Base-by-base conservation (phyloP, 2,329 filamentous ascomycete genomes). In the Calonectria leucothoes region DNA sequence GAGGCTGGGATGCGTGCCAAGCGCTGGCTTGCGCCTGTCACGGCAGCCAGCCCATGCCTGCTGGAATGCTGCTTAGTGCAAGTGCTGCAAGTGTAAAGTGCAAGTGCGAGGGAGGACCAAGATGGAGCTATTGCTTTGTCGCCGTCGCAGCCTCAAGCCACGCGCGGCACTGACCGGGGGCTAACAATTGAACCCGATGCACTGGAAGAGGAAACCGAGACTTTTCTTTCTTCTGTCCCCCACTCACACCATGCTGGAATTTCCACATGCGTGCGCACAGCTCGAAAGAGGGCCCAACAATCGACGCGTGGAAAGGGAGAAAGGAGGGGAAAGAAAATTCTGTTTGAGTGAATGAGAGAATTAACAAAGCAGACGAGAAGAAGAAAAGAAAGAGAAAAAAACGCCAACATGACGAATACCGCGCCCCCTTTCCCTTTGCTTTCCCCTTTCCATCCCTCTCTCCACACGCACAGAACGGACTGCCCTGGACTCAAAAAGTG, bases 1-100 rank as follows among this genome's bases (percentile, higher is more conserved):
- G 63, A 66, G 63, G 63, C 35, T 71, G 69, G 63, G 59, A 25
- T 35, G 17, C 59, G 31, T 70, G 48, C 59, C 57, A 70, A 27
- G 39, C 67, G 45, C 57, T 31, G 27, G 57, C 37, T 27, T 20
- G 39, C 14, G 23, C 12, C 35, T 65, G 59, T 65, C 59, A 52
- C 69, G 14, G 69, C 27, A 25, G 20, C 31, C 31, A 7, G 35
- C 31, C 25, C 31, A 48, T 45, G 37, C 66, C 51, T 39, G 27
- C 55, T 69, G 55, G 66, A 57, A 39, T 39, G 31, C n/a, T 23
- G 14, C 23, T n/a, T 7, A 12, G 14, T 37, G 55, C 39, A 45
- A n/a, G 39, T n/a, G 39, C 42, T 37, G 55, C 39, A 45, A n/a
- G 39, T n/a, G 39, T n/a, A 45, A 45, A 45, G 42, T 35, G 55